Evolutionary conservation across 371 early-diverging fungal species (phyloP).

Genomic region (Mucor irregularis): DNA sequence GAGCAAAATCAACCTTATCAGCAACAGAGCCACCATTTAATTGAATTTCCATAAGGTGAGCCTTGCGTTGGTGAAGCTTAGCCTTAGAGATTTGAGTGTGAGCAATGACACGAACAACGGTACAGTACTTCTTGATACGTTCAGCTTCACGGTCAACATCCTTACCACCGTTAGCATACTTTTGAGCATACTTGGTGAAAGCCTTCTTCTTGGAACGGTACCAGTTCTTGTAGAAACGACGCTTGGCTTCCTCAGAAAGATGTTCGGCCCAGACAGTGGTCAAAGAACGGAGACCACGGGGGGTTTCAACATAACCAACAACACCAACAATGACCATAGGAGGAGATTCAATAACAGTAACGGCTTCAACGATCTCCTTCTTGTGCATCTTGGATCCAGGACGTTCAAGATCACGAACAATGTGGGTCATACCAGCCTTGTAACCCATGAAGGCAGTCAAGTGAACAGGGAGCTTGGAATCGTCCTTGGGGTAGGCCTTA

Average conservation of each 20-base stretch:
- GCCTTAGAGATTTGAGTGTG: conserved; percentile 98
- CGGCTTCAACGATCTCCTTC: conserved; percentile 99
- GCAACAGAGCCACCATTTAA: conserved; percentile 98
- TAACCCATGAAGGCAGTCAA: conserved; percentile 99
- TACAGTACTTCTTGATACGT: conserved; percentile 99
- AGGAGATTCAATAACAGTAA: conserved; percentile 98
- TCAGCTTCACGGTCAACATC: conserved; percentile 91
- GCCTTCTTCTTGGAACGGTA: conserved; percentile 99
- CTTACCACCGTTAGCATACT: conserved; percentile 92
- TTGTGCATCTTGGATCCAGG: conserved; percentile 98
- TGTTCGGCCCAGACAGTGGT: conserved; percentile 99
- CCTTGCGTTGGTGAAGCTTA: conserved; percentile 98
- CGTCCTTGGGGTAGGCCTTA: conserved; percentile 99
- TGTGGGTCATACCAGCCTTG: conserved; percentile 99
- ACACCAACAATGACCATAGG: conserved; percentile 98
- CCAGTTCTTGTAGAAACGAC: conserved; percentile 99
- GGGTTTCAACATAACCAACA: conserved; percentile 99
- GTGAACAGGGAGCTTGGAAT: conserved; percentile 94
- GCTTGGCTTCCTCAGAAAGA: conserved; percentile 96
- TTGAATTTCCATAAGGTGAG: conserved; percentile 99
- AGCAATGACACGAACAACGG: conserved; percentile 97
- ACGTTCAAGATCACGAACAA: conserved; percentile 98
- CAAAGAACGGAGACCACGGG: conserved; percentile 95
- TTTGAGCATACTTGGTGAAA: conserved; percentile 97
- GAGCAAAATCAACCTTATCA: conserved; percentile 98